Evolutionary conservation across 1,284 basidiomycete species (phyloP), one percentile per base, ranked within the genome.

Genomic region (Stygiomarasmius scandens): DNA sequence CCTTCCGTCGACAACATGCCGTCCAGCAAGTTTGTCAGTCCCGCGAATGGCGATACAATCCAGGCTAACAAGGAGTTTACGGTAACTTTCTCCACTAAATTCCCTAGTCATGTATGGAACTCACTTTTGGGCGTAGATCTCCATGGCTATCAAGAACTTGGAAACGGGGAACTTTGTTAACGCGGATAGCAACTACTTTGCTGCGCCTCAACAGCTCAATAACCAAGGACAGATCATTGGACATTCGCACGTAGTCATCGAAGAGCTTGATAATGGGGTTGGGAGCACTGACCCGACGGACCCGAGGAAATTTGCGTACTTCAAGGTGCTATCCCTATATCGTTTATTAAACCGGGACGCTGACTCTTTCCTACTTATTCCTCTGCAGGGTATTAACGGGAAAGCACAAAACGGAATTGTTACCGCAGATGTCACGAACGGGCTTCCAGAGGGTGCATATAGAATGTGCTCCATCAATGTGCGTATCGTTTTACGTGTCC

Each of bases 171-270:
- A 66, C 67, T 83, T 84, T 66, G 74, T 71, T 54, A 79, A 77
- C 71, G 77, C 84, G 78, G 29, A 75, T n/a, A 48, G 54, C 29
- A 86, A 80, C 69, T 86, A 81, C 73, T 80, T 77, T 70, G 66
- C 76, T 64, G 72, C 80, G 60, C 87, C 86, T 52, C 73, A 84
- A 64, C 77, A 83, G 64, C 69, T 85, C 22, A 74, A 81, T 64
- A 53, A 61, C 76, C 61, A 63, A 6, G 85, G 82, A 60, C 64
- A 69, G 19, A 73, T 78, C 57, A 66, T 77, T 59, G 83, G 84
- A 1, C 83, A 84, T 69, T 66, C 74, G 16, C 85, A 87, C 65
- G 71, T 85, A 61, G 81, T 82, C 34, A 73, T 87, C 55, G 77
- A 86, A 65, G 57, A 66, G 51, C 73, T 88, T 60, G 47, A 22